These are phyloP conservation scores for Lipomyces sp. DNA, from an alignment of 805 yeast species.

Conservation along the genomic window DNA sequence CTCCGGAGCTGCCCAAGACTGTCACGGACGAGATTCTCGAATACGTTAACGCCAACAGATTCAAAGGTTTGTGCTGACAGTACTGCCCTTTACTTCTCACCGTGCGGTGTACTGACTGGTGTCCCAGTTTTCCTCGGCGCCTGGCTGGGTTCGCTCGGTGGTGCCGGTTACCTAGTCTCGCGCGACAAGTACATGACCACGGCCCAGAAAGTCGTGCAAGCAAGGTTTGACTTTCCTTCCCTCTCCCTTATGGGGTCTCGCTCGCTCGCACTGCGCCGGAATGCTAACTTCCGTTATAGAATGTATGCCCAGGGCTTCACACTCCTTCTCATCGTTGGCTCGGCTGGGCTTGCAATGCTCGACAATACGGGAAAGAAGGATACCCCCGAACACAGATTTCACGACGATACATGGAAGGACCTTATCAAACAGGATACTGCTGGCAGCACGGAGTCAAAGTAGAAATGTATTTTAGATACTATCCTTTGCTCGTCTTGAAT, in stretches of 20 bases:
- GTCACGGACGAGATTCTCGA: slow-evolving; percentile 18
- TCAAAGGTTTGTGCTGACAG: slow-evolving; percentile 27
- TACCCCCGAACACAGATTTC: slow-evolving; percentile 1
- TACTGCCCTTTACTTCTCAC: slow-evolving; percentile 39
- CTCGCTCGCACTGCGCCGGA: no score
- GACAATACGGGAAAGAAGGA: slow-evolving; percentile 36
- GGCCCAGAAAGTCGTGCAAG: slow-evolving; percentile 79
- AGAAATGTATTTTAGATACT: not conserved
- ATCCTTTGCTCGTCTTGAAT: not conserved
- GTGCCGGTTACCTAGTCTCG: slow-evolving; percentile 72
- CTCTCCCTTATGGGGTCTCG: not conserved
- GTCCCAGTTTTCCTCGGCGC: slow-evolving; percentile 54
- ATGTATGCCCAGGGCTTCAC: slow-evolving; percentile 87
- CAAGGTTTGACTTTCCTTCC: slow-evolving; percentile 40
- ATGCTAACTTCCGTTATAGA: no score
- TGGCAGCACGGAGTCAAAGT: not conserved
- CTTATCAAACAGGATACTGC: slow-evolving; percentile 2
- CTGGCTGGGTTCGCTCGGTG: slow-evolving; percentile 79
- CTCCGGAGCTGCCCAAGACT: slow-evolving; percentile 18
- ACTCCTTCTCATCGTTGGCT: slow-evolving; percentile 64
- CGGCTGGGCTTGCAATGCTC: slow-evolving; percentile 43
- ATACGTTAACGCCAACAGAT: slow-evolving; percentile 19
- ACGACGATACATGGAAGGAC: slow-evolving; percentile 16
- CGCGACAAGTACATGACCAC: slow-evolving; percentile 70
- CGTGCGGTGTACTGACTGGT: not conserved